phyloP scores from a whole-genome alignment of 257 asterid genomes.

The Solanum rostratum region DNA sequence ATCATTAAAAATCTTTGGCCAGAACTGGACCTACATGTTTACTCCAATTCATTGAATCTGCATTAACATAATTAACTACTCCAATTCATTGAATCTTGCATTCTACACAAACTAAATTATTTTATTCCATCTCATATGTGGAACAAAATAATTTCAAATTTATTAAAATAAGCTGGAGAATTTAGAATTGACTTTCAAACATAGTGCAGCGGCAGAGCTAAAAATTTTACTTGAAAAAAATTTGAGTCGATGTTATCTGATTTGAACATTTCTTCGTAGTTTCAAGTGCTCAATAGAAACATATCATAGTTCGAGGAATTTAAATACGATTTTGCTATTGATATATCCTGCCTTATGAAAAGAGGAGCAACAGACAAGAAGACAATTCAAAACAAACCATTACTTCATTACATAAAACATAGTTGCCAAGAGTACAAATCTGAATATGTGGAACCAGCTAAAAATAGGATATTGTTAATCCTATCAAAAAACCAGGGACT shows the following conservation, averaged over 20 bases:
- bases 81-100: neutral
- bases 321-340: no score
- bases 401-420: neutral
- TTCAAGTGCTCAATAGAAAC: no score
- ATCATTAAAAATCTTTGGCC: neutral
- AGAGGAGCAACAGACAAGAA: neutral
- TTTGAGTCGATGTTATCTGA: no score
- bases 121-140: neutral
- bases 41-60: neutral
- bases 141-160: neutral
- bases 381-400: neutral
- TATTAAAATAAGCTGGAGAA: no score
- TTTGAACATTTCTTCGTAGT: no score
- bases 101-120: neutral
- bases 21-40: neutral
- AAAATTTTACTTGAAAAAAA: no score
- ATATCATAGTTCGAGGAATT: no score
- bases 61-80: neutral
- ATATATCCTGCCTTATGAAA: no score
- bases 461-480: neutral
- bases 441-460: neutral
- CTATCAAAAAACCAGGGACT: neutral
- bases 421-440: conserved; percentile 5
- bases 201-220: no score
- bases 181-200: no score